These are phyloP conservation scores for Flaveria floridana DNA, from an alignment of 140 eudicot genomes.

Conservation along the genomic window DNA sequence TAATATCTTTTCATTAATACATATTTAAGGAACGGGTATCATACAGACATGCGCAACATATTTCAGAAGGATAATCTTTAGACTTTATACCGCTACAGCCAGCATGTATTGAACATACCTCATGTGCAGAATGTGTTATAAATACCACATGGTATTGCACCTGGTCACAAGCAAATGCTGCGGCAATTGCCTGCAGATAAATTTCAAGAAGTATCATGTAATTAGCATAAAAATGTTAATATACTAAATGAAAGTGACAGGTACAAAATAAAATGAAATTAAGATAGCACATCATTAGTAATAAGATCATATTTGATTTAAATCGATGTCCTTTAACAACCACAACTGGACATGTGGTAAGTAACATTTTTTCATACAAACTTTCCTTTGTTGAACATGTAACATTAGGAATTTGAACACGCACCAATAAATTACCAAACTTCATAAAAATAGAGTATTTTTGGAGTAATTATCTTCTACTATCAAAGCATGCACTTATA, in stretches of 20 bases:
- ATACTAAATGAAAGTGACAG: not conserved
- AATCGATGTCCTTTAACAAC: not conserved
- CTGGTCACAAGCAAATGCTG: constrained; percentile 73
- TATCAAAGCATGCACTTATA: not conserved
- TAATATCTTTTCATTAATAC: constrained; percentile 12
- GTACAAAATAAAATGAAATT: not conserved
- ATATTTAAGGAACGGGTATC: constrained; percentile 8
- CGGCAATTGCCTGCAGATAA: constrained; percentile 65
- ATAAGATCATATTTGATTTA: not conserved
- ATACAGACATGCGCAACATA: constrained; percentile 3
- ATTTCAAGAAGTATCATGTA: not conserved
- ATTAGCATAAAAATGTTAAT: constrained; percentile 2
- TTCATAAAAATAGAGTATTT: not conserved
- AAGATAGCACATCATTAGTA: constrained; percentile 9
- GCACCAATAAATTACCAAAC: not conserved
- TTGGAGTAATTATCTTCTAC: not conserved
- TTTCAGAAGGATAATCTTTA: not conserved
- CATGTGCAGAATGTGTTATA: constrained; percentile 87
- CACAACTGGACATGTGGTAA: not conserved
- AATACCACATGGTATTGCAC: constrained; percentile 63
- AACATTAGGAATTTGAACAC: not conserved
- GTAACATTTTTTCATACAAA: not conserved
- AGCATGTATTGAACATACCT: constrained; percentile 46
- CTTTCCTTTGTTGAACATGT: not conserved
- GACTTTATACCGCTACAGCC: not conserved